Base-by-base conservation (phyloP, 1,284 basidiomycete species). In the Boletus semigastroideus region DNA sequence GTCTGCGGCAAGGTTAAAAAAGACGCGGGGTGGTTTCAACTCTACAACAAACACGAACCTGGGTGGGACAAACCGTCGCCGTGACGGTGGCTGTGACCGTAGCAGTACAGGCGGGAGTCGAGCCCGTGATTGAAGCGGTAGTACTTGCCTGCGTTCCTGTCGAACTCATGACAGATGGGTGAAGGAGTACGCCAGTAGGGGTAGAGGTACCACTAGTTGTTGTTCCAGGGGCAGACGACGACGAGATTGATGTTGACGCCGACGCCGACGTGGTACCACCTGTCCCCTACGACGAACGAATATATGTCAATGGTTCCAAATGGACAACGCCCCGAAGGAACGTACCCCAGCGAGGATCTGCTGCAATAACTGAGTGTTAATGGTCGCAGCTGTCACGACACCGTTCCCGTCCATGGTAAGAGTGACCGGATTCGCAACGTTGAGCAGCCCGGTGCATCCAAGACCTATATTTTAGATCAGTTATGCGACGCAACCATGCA, bases 321-420 rank as follows among this genome's bases (percentile, higher is more conserved):
- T n/a, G 13, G n/a, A 42, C 9, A 13, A 41, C 28, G 10, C 5
- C 9, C 7, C 14, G 10, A 28, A 39, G 30, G 3, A 19, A 13
- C 54, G 6, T 43, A 63, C 61, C 31, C 51, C 55, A 0, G 17
- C 2, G 12, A 63, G 46, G 19, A 65, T 59, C 37, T 64, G 58
- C n/a, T 63, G 52, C 31, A 63, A 46, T 5, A 13, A 14, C 17
- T 65, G 59, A 4, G 49, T 56, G 14, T 67, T 62, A 22, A 63
- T 54, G 19, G 53, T 61, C 6, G 62, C 62, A 19, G 63, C 60
- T 1, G 64, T 67, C 16, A 63, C 58, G 27, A 67, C 42, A 14
- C 58, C 64, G 20, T 67, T 59, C 10, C 61, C 61, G 16, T 67
- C 57, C 46, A 45, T 61, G 27, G 55, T 65, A n/a, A 63, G 58